Base-by-base conservation (phyloP, 495 filamentous ascomycete genomes). In the Podospora tetraspora region DNA sequence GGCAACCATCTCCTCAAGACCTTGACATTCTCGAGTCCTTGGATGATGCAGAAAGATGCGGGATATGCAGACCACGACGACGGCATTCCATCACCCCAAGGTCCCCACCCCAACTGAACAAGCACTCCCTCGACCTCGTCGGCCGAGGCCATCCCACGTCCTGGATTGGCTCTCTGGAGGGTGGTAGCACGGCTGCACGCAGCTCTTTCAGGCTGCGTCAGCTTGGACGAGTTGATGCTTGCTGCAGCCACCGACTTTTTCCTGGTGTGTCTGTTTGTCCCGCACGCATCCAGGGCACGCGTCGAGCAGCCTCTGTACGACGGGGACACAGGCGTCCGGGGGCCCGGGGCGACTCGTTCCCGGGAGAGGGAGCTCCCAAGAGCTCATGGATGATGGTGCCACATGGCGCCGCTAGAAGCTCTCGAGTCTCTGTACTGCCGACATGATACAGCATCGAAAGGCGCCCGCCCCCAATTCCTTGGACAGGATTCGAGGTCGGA, bases 271-370 rank as follows among this genome's bases (percentile, higher is more conserved):
- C 23, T 64, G 43, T 52, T 52, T 30, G 32, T 52, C 63, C 56
- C 12, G 24, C 61, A 27, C 68, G 24, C 68, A 66, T 57, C 34
- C 57, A 61, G 64, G 64, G 67, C 68, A 66, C 64, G 68, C 70
- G 64, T 63, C 57, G 63, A 30, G 64, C 67, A 22, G 57, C 68
- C n/a, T 43, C 59, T 30, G 70, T 72, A 68, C 52, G 29, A 72
- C 52, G 68, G 57, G 52, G 60, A 34, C 69, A 68, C 32, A 64
- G 63, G 60, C 24, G 21, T 23, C 70, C 62, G 43, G 69, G 60
- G 59, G 65, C 62, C 23, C 43, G 30, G 25, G 25, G 25, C 25
- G 25, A 25, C 25, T 25, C 25, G 2, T 25, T 25, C 25, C 25
- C 25, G 25, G 25, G 30, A 25, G 10, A 43, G 30, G 23, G 29